These are phyloP conservation scores for Cyclanthera cordifolia DNA, from an alignment of 306 rosid species.

Conservation along the genomic window DNA sequence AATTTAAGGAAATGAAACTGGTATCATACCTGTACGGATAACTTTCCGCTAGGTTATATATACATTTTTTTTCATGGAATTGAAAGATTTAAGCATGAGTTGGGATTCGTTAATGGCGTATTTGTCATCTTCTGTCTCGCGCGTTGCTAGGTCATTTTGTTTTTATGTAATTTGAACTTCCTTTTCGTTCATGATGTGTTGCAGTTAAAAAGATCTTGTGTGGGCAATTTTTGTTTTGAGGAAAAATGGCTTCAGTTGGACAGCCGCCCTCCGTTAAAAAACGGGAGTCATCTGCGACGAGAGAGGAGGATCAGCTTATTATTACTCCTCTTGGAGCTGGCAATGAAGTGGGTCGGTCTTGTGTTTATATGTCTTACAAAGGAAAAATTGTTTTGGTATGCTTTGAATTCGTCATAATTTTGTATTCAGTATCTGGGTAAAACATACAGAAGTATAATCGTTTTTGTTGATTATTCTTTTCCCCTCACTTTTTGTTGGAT, in stretches of 20 bases:
- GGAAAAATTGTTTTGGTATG: conserved; percentile 50
- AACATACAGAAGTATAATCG: not conserved
- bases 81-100: not conserved
- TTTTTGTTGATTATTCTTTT: not conserved
- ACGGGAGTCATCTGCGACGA: conserved; percentile 32
- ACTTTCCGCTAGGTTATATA: not conserved
- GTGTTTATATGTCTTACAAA: conserved; percentile 72
- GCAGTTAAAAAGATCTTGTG: conserved; percentile 4
- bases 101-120: too few species aligned
- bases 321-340: conserved; percentile 87
- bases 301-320: conserved; percentile 62
- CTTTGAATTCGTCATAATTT: not conserved
- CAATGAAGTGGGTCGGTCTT: conserved; percentile 87
- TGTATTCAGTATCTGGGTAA: not conserved
- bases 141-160: not conserved
- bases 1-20: not conserved
- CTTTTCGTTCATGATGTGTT: not conserved
- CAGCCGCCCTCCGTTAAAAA: conserved; percentile 40
- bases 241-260: conserved; percentile 34
- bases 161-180: not conserved
- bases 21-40: not conserved
- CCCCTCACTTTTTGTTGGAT: conserved; percentile 3
- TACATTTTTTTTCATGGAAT: not conserved
- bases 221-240: not conserved
- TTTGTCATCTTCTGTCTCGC: not conserved